phyloP scores from a whole-genome alignment of 2,329 filamentous ascomycete species.

The Cordyceps tenuipes region DNA sequence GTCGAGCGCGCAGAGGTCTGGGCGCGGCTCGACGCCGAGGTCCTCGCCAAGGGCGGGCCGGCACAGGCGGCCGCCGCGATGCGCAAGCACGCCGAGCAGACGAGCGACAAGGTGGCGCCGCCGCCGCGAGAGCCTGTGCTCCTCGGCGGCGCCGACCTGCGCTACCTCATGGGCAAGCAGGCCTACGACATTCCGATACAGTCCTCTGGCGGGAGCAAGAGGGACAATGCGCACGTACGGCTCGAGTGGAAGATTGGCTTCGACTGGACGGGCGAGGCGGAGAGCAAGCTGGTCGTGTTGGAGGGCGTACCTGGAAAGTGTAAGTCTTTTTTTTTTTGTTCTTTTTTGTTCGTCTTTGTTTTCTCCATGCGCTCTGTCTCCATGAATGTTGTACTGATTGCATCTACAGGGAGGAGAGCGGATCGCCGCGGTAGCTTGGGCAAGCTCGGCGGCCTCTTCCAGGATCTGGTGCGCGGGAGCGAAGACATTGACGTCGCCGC shows the following conservation, averaged over 20 bases:
- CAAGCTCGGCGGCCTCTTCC: slow-evolving; percentile 52
- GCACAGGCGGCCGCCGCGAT: slow-evolving; percentile 17
- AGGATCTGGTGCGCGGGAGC: slow-evolving; percentile 45
- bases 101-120: slow-evolving; percentile 16
- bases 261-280: slow-evolving; percentile 66
- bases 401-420: slow-evolving; percentile 46
- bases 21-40: slow-evolving; percentile 42
- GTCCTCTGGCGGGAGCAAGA: slow-evolving; percentile 21
- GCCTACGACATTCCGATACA: slow-evolving; percentile 37
- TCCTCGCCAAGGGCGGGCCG: slow-evolving; percentile 28
- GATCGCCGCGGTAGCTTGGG: slow-evolving; percentile 49
- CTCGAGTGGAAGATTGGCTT: slow-evolving; percentile 57
- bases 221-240: slow-evolving; percentile 35
- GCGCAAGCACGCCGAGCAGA: slow-evolving; percentile 17
- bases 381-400: slow-evolving; percentile 12
- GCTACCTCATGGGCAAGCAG: slow-evolving; percentile 46
- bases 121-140: slow-evolving; percentile 10
- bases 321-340: slow-evolving; percentile 38
- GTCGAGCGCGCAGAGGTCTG: slow-evolving; percentile 55
- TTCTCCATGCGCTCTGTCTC: too few relatives aligned
- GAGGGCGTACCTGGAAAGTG: slow-evolving; percentile 53
- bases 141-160: slow-evolving; percentile 33
- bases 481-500: slow-evolving; percentile 50
- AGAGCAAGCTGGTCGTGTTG: slow-evolving; percentile 46
- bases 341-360: slow-evolving; percentile 22